Evolutionary conservation across 23 red algal species (phyloP), one percentile per base, ranked within the genome.

Genomic region (Gracilaria gracilis): DNA sequence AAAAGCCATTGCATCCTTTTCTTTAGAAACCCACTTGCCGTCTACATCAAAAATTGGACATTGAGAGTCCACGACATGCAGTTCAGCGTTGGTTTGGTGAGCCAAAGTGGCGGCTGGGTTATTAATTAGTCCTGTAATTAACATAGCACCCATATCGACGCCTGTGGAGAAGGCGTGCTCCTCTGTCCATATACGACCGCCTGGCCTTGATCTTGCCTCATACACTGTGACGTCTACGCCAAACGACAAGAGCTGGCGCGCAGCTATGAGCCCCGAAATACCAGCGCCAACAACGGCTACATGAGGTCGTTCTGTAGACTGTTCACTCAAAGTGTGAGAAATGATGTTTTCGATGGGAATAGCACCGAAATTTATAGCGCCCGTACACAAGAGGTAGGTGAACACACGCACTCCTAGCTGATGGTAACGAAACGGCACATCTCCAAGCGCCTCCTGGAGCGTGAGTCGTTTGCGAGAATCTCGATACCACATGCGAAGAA

Each of bases 91-190:
- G 23, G 93, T 83, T 85, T 98, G 95, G 12, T 84, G 50, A 39
- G 92, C 92, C 11, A 98, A 38, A 33, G 90, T 58, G 38, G 76
- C 76, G 12, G 93, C 76, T 48, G 95, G 95, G 75, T 98, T 98
- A 35, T 98, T 91, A 28, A 81, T 49, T 32, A 94, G 19, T 0
- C 95, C 95, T 0, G 95, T 98, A 47, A 98, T 94, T 35, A 98
- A 76, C 95, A 98, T 98, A 53, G 95, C 95, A 16, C 95, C 95
- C 73, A 94, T 74, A 59, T 98, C 95, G 15, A 98, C 86, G 29
- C 72, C 34, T 0, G 79, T 66, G 2, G 85, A 86, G 54, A 96
- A 80, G 0, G 14, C 55, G 16, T 69, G 33, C 25, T 71, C 66
- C 16, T 94, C 82, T 19, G 95, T 95, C 17, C 88, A 88, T 34